These are phyloP conservation scores for Xylaria sp. DNA, from an alignment of 2,329 filamentous ascomycete species.

Conservation along the genomic window DNA sequence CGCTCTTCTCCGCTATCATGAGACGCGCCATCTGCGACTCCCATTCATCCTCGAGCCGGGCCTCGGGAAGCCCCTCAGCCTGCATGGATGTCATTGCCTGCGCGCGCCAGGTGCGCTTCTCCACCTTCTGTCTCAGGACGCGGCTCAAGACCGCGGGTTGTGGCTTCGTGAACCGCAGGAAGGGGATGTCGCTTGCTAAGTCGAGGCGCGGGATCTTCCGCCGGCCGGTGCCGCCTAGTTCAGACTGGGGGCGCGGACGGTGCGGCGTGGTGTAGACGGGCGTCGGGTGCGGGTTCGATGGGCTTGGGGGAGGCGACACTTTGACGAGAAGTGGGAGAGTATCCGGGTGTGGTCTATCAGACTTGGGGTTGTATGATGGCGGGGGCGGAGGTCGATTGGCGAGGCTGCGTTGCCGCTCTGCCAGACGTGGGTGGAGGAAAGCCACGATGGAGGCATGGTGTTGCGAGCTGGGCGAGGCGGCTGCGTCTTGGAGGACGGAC, in stretches of 20 bases:
- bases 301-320: slow-evolving; percentile 47
- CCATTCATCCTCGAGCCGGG: slow-evolving; percentile 57
- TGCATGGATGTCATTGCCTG: slow-evolving; percentile 48
- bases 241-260: slow-evolving; percentile 60
- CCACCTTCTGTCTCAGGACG: slow-evolving; percentile 65
- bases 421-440: slow-evolving; percentile 56
- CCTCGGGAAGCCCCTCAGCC: slow-evolving; percentile 48
- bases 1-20: slow-evolving; percentile 15
- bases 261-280: slow-evolving; percentile 59
- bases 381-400: slow-evolving; percentile 14
- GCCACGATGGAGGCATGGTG: slow-evolving; percentile 56
- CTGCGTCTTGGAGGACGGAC: slow-evolving; percentile 40
- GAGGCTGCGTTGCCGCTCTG: slow-evolving; percentile 43
- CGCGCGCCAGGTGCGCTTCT: slow-evolving; percentile 56
- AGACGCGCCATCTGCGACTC: slow-evolving; percentile 36
- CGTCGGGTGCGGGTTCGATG: slow-evolving; percentile 51
- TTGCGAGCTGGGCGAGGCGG: slow-evolving; percentile 43
- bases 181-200: slow-evolving; percentile 67
- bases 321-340: slow-evolving; percentile 50
- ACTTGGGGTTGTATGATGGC: slow-evolving; percentile 13
- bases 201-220: slow-evolving; percentile 70
- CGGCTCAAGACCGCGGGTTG: slow-evolving; percentile 70
- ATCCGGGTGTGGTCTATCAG: slow-evolving; percentile 38
- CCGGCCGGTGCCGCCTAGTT: slow-evolving; percentile 58
- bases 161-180: slow-evolving; percentile 74